Conservation (phyloP, 805 yeast species). For the Kodamaea kaohsiungensis region DNA sequence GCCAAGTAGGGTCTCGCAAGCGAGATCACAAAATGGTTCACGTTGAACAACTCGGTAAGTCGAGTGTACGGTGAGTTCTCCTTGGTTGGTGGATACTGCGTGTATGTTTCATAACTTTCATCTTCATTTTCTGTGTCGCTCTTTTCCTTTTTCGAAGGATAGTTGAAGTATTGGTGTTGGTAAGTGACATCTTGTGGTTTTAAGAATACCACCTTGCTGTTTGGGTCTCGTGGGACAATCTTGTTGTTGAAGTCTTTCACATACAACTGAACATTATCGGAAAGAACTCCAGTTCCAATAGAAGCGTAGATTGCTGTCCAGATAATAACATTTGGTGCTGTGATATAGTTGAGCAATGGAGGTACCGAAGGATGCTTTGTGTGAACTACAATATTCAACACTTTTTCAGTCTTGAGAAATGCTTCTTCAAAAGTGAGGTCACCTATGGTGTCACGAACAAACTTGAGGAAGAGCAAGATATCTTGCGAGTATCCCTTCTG, state of each 20-base stretch:
- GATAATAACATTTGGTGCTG: constrained; percentile 89
- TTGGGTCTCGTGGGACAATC: constrained; percentile 49
- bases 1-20: constrained; percentile 93
- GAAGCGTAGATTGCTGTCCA: constrained; percentile 87
- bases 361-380: constrained; percentile 75
- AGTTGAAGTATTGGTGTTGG: constrained; percentile 42
- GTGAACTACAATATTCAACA: constrained; percentile 81
- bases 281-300: constrained; percentile 68
- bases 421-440: constrained; percentile 94
- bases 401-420: constrained; percentile 71
- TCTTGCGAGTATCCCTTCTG: constrained; percentile 87
- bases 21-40: constrained; percentile 88
- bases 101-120: constrained; percentile 10
- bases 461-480: constrained; percentile 73
- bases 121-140: constrained; percentile 6
- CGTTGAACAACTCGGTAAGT: constrained; percentile 89
- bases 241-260: constrained; percentile 66
- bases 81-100: constrained; percentile 23
- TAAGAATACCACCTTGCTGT: constrained; percentile 44
- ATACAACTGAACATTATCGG: constrained; percentile 54
- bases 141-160: constrained; percentile 15
- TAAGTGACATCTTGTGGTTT: constrained; percentile 47
- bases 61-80: constrained; percentile 72
- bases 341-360: constrained; percentile 77
- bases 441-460: constrained; percentile 73